Evolutionary conservation across 2,329 filamentous ascomycete genomes (phyloP).

Genomic region (Pseudocercospora vitis): DNA sequence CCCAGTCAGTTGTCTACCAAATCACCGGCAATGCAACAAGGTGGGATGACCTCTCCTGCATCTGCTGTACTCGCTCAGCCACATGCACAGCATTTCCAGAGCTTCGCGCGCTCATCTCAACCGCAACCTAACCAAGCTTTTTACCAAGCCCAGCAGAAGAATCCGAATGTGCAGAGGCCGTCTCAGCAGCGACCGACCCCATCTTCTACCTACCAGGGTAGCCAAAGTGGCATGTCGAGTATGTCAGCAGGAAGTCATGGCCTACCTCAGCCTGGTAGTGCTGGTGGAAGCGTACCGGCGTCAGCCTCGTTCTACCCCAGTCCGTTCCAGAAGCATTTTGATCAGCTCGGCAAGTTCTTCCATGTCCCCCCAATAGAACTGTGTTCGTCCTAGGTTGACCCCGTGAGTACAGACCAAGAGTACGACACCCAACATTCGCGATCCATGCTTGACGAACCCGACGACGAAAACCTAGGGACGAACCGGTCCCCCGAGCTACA

Average conservation of each 20-base stretch:
- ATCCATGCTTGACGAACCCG: constrained; percentile 68
- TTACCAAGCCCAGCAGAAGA: constrained; percentile 45
- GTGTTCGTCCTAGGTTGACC: constrained; percentile 69
- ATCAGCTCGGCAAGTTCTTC: constrained; percentile 86
- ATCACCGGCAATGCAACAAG: constrained; percentile 62
- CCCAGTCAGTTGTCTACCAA: constrained; percentile 58
- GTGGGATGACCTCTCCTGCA: constrained; percentile 61
- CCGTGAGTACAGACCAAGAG: constrained; percentile 81
- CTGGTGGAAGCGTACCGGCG: constrained; percentile 34
- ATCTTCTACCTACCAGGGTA: constrained; percentile 28
- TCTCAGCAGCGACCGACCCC: constrained; percentile 24
- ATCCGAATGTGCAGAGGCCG: constrained; percentile 26
- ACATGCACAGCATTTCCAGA: constrained; percentile 47
- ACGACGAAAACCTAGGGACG: constrained; percentile 28
- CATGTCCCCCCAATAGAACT: constrained; percentile 57
- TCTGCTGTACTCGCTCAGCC: constrained; percentile 57
- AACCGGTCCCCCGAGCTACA: constrained; percentile 29
- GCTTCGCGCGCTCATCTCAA: constrained; percentile 41
- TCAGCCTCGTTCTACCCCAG: constrained; percentile 70
- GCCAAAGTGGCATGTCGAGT: constrained; percentile 38
- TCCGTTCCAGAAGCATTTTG: constrained; percentile 89
- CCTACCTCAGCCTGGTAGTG: constrained; percentile 36
- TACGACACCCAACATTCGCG: constrained; percentile 69
- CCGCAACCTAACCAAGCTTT: constrained; percentile 47
- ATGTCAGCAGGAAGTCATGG: constrained; percentile 26